Percentiles rank a stretch among this genome's conserved stretches.
These are phyloP conservation scores for Mallotus japonicus DNA, from an alignment of 441 rosid genomes.

Conservation along the genomic window DNA sequence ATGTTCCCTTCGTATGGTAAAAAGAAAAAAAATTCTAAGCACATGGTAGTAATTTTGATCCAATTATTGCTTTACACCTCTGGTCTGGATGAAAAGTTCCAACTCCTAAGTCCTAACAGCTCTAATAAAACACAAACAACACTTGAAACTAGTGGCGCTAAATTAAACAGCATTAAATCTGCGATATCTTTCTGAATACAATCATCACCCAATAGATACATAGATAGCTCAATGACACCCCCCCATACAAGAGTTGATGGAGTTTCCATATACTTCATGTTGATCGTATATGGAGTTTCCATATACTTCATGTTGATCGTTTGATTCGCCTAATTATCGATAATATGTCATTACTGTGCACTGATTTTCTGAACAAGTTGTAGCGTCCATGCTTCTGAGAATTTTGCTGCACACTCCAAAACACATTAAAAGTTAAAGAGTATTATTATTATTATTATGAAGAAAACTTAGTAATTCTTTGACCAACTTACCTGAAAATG, in stretches of 20 bases:
- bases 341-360: conserved; percentile 27
- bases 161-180: no score
- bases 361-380: conserved; percentile 27
- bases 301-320: conserved; percentile 22
- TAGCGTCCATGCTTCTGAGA: conserved; percentile 30
- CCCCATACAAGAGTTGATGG: neutral
- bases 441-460: neutral
- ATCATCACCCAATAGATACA: neutral
- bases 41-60: no score
- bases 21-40: no score
- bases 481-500: conserved; percentile 52
- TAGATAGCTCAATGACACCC: no score
- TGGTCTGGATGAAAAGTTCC: no score
- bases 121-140: no score
- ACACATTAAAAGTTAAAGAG: neutral
- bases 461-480: neutral
- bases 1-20: no score
- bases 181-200: no score
- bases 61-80: no score
- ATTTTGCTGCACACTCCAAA: conserved; percentile 29
- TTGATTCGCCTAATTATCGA: conserved; percentile 45
- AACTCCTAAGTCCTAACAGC: no score
- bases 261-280: conserved; percentile 6
- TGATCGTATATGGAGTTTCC: conserved; percentile 17
- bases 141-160: no score